Evolutionary conservation across 306 rosid species (phyloP), one percentile per base, ranked within the genome.

Genomic region (Morella rubra): DNA sequence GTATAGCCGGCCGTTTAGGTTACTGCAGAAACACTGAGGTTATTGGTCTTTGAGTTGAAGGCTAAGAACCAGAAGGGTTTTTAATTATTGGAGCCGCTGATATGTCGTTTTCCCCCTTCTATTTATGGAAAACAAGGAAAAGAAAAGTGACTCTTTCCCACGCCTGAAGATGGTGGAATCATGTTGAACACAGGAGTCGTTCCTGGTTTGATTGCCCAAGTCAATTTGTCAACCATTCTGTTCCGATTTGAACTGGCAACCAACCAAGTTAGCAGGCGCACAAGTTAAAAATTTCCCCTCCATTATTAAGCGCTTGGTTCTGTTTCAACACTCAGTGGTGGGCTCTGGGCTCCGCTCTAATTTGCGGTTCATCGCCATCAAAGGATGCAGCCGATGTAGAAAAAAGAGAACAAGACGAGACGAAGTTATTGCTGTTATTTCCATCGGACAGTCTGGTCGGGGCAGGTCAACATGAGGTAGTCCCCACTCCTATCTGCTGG

Each of bases 141-240:
- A 24, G 58, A 73, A 52, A 53, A 42, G 66, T 27, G 27, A 44
- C 87, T 69, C 77, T 76, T 40, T 86, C 88, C 19, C 47, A 69
- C 61, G 46, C 66, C 62, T 15, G 66, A 32, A 40, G 69, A 65
- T 1, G 47, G 50, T 81, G 27, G 58, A 76, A 51, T 71, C 2
- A 6, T 66, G 79, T 73, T 27, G 32, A 27, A 27, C 69, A 42
- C 16, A 60, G 40, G 41, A 73, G 79, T 79, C 80, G 32, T 60
- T 53, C 70, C 20, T 41, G 42, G 42, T 77, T 80, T 79, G 73
- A 76, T 42, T 27, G 56, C 56, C 51, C 13, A 27, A 32, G 68
- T 24, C 69, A 58, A 60, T 40, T 72, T 49, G 67, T 44, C 1
- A 19, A 64, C 32, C 32, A 27, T 27, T 27, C 32, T 27, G 32